Conservation (phyloP, 768 basidiomycete genomes). For the Omphalotus guepiniiformis region DNA sequence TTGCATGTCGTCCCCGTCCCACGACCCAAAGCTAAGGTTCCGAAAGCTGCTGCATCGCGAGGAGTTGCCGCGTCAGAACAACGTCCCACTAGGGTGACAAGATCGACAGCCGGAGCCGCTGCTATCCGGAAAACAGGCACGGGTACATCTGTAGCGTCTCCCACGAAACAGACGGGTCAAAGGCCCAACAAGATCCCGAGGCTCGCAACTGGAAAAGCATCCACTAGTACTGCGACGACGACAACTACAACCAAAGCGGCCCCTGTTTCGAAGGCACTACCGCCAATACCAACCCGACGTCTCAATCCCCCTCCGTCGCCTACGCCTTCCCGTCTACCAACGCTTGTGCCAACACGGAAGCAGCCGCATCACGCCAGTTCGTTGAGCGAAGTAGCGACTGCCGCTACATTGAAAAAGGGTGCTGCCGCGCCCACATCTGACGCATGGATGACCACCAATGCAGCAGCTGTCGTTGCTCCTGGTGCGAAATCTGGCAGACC, state of each 20-base stretch:
- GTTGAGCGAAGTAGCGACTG: slow-evolving; percentile 46
- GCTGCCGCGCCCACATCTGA: slow-evolving; percentile 36
- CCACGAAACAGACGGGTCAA: slow-evolving; percentile 40
- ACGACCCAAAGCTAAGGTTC: slow-evolving; percentile 23
- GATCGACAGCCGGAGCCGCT: slow-evolving; percentile 58
- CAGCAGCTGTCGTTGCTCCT: slow-evolving; percentile 65
- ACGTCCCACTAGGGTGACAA: slow-evolving; percentile 67
- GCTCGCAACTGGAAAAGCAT: slow-evolving; percentile 48
- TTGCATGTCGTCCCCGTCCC: slow-evolving; percentile 41
- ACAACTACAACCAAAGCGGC: slow-evolving; percentile 35
- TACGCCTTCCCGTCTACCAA: slow-evolving; percentile 74
- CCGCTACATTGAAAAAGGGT: slow-evolving; percentile 35
- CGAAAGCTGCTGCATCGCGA: slow-evolving; percentile 36
- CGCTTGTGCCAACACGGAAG: slow-evolving; percentile 58
- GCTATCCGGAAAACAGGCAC: slow-evolving; percentile 52
- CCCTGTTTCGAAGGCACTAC: slow-evolving; percentile 29
- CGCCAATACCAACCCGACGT: slow-evolving; percentile 27
- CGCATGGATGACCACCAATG: slow-evolving; percentile 77
- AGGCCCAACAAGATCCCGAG: slow-evolving; percentile 68
- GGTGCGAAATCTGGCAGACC: slow-evolving; percentile 72
- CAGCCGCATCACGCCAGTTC: slow-evolving; percentile 39
- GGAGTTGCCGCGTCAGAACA: slow-evolving; percentile 63
- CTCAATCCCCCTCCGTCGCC: slow-evolving; percentile 54
- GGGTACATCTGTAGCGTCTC: slow-evolving; percentile 32
- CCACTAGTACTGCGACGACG: slow-evolving; percentile 22